Base-by-base conservation (phyloP, 2,329 filamentous ascomycete genomes). In the Aspergillus carbonarius region DNA sequence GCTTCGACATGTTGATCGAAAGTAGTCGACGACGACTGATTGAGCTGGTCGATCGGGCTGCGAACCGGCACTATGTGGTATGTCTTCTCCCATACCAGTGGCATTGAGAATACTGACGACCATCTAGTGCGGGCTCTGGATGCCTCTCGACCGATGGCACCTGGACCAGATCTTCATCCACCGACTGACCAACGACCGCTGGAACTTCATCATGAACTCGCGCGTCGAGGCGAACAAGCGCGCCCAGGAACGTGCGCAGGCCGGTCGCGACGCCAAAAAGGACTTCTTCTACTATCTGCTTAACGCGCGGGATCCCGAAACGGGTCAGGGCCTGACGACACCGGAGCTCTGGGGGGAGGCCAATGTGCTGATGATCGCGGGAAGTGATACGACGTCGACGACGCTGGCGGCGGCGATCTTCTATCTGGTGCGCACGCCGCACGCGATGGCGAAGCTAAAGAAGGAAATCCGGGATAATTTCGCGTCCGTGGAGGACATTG, bases 231-330 rank as follows among this genome's bases (percentile, higher is more conserved):
- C 89, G 40, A 82, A 82, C 13, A 85, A 90, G 67, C 83, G 88
- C 23, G 89, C 87, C 50, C 85, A 86, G 55, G 74, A 77, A 56
- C 71, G 74, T 20, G 64, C 73, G 60, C 77, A 88, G 25, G 87
- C 87, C 27, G 85, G 86, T 63, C 85, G 84, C 63, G 86, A 83
- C 49, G 86, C 85, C 66, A 87, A 88, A 34, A 85, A 87, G 57
- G 89, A 91, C 70, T 91, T 91, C 78, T 91, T 91, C 77, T 87
- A 90, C 74, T 87, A 91, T 72, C 81, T 92, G 10, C 82, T 91
- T 60, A 87, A 87, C 68, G 88, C 88, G 7, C 83, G 84, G 39
- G 88, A 91, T 64, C 87, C 88, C 12, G 87, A 90, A 69, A 90
- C 88, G 0, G 88, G 88, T 54, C 80, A 83, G 58, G 86, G 86